Base-by-base conservation (phyloP, 2,329 filamentous ascomycete species). In the Ilyonectria robusta region DNA sequence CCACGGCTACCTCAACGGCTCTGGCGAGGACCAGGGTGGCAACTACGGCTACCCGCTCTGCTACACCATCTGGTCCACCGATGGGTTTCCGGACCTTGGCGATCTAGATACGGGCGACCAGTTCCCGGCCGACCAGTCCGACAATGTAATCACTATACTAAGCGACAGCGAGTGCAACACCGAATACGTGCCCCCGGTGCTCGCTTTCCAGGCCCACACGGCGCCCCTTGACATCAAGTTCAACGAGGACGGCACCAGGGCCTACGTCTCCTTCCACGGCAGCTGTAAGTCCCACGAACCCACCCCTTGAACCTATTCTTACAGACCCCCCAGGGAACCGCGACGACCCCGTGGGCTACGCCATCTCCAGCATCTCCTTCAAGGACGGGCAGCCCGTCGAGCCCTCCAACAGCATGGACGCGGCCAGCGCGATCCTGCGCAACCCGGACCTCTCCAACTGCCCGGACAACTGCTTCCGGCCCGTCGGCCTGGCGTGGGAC, bases 21-120 rank as follows among this genome's bases (percentile, higher is more conserved):
- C 78, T 10, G 70, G 70, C 0, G 75, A 70, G 11, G 62, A 77
- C 21, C 77, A 81, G 61, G 83, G 82, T 17, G 79, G 78, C 3
- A 93, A 93, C 78, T 92, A 91, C 74, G 92, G 92, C 23, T 94
- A 94, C 75, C 92, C 92, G 2, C 80, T 84, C 51, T 94, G 92
- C 81, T 92, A 89, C 72, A 84, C 91, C 0, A 83, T 91, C 9
- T 94, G 91, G 91, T 83, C 87, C 65, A 85, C 87, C 0, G 74
- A 80, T 15, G 61, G 68, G 55, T 80, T 81, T 55, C 85, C 87
- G 3, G 73, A 83, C 42, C 72, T 79, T 8, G 80, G 79, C 13
- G 72, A 73, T 10, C 77, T 89, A 59, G 76, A 75, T 2, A 80
- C 84, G 6, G 88, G 87, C 40, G 79, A 81, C 57, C 88, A 89